Conservation (phyloP, 1,284 basidiomycete genomes). For the Kwoniella shivajii region DNA sequence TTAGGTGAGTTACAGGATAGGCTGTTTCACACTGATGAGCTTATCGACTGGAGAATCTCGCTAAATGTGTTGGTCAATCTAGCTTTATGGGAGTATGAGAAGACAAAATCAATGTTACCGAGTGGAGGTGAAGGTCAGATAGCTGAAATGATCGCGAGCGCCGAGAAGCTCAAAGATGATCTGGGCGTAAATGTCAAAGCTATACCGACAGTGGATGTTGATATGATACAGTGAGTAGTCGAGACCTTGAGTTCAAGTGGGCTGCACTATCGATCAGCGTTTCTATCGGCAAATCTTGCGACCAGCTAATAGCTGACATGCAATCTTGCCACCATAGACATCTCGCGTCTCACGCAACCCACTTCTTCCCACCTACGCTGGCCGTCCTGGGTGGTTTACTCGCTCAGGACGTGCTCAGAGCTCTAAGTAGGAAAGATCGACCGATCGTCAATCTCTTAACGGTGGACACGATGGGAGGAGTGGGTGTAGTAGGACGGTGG, state of each 20-base stretch:
- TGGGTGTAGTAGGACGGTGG: slow-evolving; percentile 39
- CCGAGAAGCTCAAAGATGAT: slow-evolving; percentile 62
- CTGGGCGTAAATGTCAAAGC: slow-evolving; percentile 72
- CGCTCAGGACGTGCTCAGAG: slow-evolving; percentile 92
- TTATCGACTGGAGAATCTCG: neutral
- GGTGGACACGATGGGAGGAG: slow-evolving; percentile 74
- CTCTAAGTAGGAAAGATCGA: slow-evolving; percentile 82
- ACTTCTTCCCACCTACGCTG: slow-evolving; percentile 85
- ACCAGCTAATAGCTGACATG: neutral
- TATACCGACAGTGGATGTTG: slow-evolving; percentile 62
- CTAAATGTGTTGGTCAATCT: neutral
- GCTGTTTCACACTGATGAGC: neutral
- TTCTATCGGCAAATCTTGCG: neutral
- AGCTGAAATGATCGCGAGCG: slow-evolving; percentile 65
- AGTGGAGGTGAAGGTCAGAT: slow-evolving; percentile 56
- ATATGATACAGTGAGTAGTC: slow-evolving; percentile 37
- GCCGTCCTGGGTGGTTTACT: slow-evolving; percentile 92
- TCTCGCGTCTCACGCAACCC: slow-evolving; percentile 68
- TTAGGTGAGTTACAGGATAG: slow-evolving; percentile 62
- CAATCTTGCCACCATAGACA: slow-evolving; percentile 34
- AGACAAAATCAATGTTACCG: slow-evolving; percentile 63
- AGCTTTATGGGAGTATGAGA: slow-evolving; percentile 86
- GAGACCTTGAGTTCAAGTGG: neutral
- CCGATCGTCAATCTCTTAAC: slow-evolving; percentile 90
- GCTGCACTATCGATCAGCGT: neutral